Percentiles rank a stretch among this genome's conserved stretches.
Evolutionary conservation across 169 alveolate species (phyloP).

Genomic region (Plasmodium gonderi): DNA sequence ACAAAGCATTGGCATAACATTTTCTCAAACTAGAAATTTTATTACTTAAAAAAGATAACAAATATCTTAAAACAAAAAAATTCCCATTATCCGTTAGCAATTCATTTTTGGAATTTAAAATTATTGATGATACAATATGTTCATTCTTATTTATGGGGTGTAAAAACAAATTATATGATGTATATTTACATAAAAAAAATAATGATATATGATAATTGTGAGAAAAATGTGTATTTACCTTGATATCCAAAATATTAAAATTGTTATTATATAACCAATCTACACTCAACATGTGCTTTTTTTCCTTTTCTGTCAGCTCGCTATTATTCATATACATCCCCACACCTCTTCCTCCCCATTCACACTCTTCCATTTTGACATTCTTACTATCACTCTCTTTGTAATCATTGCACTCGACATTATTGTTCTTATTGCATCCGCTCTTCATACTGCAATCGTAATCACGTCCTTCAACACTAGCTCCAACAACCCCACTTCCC

Average conservation of each 20-base stretch:
- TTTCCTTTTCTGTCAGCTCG: slow-evolving; percentile 19
- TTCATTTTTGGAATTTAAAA: slow-evolving; percentile 36
- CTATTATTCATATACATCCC: not conserved
- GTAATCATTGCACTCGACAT: not conserved
- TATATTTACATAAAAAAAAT: slow-evolving; percentile 63
- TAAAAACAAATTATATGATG: slow-evolving; percentile 56
- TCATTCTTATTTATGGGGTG: slow-evolving; percentile 68
- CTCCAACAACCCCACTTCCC: not conserved
- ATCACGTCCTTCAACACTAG: not conserved
- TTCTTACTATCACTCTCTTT: not conserved
- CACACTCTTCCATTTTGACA: not conserved
- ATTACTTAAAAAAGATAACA: slow-evolving; percentile 36
- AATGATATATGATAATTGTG: slow-evolving; percentile 59
- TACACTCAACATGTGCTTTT: slow-evolving; percentile 18
- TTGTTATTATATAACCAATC: slow-evolving; percentile 28
- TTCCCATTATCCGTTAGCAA: slow-evolving; percentile 56
- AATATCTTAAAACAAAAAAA: slow-evolving; percentile 42
- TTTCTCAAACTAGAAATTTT: slow-evolving; percentile 56
- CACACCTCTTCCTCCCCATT: not conserved
- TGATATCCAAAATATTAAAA: slow-evolving; percentile 35
- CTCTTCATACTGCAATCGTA: too few relatives aligned
- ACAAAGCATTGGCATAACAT: slow-evolving; percentile 65
- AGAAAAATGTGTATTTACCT: slow-evolving; percentile 62
- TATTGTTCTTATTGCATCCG: not conserved
- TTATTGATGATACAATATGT: slow-evolving; percentile 48